Conservation (phyloP, 495 filamentous ascomycete genomes). For the Chaetomium tenue region DNA sequence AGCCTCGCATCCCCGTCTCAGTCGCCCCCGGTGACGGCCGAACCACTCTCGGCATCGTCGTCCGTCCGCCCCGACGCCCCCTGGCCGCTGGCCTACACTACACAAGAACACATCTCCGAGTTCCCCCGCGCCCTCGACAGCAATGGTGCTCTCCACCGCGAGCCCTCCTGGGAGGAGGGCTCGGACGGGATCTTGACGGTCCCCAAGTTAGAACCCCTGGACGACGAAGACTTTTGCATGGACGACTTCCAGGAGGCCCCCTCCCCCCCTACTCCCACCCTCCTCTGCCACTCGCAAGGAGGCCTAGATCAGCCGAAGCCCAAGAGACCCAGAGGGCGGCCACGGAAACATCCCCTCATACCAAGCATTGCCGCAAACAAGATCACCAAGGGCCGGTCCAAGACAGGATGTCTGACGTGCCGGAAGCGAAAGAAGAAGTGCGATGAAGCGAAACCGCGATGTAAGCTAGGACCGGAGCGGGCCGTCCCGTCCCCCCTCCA, state of each 20-base stretch:
- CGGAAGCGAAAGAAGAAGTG: conserved; percentile 95
- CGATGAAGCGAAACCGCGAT: conserved; percentile 87
- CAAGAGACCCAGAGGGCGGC: conserved; percentile 71
- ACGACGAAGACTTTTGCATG: conserved; percentile 50
- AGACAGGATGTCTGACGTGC: conserved; percentile 92
- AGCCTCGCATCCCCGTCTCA: conserved; percentile 32
- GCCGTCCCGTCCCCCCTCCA: too few relatives aligned
- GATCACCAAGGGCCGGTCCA: conserved; percentile 81
- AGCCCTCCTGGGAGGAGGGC: conserved; percentile 41
- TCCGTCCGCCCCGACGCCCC: conserved; percentile 31
- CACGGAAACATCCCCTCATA: conserved; percentile 75
- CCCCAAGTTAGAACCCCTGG: conserved; percentile 49
- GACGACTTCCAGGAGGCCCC: conserved; percentile 48
- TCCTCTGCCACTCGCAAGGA: conserved; percentile 21
- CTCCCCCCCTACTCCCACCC: conserved; percentile 21
- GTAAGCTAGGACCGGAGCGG: conserved; percentile 47
- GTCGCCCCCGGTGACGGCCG: conserved; percentile 36
- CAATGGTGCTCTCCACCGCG: conserved; percentile 28
- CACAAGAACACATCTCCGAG: conserved; percentile 32
- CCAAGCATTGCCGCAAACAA: conserved; percentile 54
- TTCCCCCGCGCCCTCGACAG: neutral
- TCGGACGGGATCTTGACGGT: conserved; percentile 39
- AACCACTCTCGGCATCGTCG: conserved; percentile 38
- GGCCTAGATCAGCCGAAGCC: conserved; percentile 34
- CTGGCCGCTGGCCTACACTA: conserved; percentile 38